phyloP scores from a whole-genome alignment of 352 stramenopile species.

The Phytophthora europaea region DNA sequence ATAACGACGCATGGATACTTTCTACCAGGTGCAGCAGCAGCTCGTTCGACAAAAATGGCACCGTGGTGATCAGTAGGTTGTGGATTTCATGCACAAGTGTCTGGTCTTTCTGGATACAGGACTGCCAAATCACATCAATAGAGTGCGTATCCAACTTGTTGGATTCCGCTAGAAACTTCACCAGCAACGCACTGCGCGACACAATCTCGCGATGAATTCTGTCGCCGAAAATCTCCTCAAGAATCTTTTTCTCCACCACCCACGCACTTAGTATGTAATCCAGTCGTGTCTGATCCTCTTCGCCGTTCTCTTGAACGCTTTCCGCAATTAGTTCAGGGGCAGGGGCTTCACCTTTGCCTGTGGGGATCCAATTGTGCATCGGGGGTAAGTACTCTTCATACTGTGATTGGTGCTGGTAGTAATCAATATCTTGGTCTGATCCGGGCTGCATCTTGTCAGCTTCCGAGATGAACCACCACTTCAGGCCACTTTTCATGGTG shows the following conservation, averaged over 20 bases:
- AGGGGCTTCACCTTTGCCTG: conserved; percentile 75
- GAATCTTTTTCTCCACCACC: conserved; percentile 79
- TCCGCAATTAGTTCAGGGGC: conserved; percentile 79
- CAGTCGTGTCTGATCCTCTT: conserved; percentile 62
- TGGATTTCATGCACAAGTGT: conserved; percentile 89
- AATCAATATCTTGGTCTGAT: conserved; percentile 99
- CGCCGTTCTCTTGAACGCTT: conserved; percentile 62
- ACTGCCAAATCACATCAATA: conserved; percentile 84
- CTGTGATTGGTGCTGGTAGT: conserved; percentile 98
- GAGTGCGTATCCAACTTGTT: conserved; percentile 73
- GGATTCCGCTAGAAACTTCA: conserved; percentile 89
- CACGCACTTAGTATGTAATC: conserved; percentile 82
- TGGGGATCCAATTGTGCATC: conserved; percentile 90
- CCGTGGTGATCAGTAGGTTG: conserved; percentile 75
- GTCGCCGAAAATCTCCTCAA: conserved; percentile 91
- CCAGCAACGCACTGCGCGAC: conserved; percentile 77
- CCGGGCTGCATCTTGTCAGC: conserved; percentile 97
- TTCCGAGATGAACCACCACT: conserved; percentile 99
- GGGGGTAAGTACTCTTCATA: conserved; percentile 95
- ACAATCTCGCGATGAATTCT: conserved; percentile 91
- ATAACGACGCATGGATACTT: conserved; percentile 68
- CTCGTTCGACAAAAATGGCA: conserved; percentile 80
- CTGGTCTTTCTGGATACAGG: conserved; percentile 87
- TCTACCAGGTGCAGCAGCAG: conserved; percentile 79
- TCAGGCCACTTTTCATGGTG: conserved; percentile 98